Percentiles rank a stretch among this genome's conserved stretches.
Conservation (phyloP, 805 yeast genomes). For the Candida peoriensis region DNA sequence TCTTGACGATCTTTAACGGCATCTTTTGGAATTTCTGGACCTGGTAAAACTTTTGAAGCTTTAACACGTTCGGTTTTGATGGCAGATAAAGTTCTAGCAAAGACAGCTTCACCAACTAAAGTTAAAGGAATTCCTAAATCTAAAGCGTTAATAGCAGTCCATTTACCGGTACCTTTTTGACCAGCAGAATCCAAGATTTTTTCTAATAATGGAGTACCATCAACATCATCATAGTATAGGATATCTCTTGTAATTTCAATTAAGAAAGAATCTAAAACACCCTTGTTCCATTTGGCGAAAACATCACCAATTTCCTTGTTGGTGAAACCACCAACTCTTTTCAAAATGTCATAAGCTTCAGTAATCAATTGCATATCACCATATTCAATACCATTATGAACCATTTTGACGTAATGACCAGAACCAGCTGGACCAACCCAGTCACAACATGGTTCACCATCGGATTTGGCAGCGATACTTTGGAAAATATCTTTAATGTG, state of each 20-base stretch:
- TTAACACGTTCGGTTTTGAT: conserved; percentile 84
- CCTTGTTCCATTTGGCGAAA: conserved; percentile 90
- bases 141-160: conserved; percentile 98
- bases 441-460: conserved; percentile 99
- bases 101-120: conserved; percentile 97
- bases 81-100: conserved; percentile 92
- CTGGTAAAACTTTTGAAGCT: conserved; percentile 75
- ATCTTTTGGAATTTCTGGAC: conserved; percentile 67
- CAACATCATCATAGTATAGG: conserved; percentile 80
- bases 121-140: conserved; percentile 99
- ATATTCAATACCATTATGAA: conserved; percentile 98
- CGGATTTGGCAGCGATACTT: conserved; percentile 90
- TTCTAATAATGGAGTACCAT: conserved; percentile 91
- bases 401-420: conserved; percentile 99
- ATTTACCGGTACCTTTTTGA: conserved; percentile 99
- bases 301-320: conserved; percentile 93
- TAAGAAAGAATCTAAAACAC: conserved; percentile 95
- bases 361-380: conserved; percentile 99
- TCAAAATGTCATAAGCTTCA: conserved; percentile 95
- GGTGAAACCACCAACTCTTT: conserved; percentile 86
- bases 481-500: conserved; percentile 96
- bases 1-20: conserved; percentile 69
- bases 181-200: conserved; percentile 97
- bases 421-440: conserved; percentile 99
- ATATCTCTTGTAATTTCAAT: conserved; percentile 96